A percentile compares a stretch with the other conserved stretches of the same genome.
These are phyloP conservation scores for Ogataea trehaloabstinens DNA, from an alignment of 805 yeast species.

Conservation along the genomic window DNA sequence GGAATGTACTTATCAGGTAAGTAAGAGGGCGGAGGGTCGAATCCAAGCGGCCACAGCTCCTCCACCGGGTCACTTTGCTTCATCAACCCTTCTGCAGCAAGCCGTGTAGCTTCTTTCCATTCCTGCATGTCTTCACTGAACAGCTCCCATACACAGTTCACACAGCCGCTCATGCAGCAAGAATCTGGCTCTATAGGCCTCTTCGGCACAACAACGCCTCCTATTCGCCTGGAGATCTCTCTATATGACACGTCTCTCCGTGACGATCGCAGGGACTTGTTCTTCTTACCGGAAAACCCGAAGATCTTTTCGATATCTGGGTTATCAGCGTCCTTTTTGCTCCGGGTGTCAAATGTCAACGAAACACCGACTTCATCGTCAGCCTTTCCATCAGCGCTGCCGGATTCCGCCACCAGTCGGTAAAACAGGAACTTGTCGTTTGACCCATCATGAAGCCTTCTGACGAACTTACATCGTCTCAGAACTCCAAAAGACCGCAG, in stretches of 20 bases:
- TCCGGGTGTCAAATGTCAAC: conserved; percentile 28
- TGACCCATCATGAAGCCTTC: background rate
- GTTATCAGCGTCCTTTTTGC: conserved; percentile 14
- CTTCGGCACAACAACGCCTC: conserved; percentile 78
- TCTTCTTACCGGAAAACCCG: conserved; percentile 28
- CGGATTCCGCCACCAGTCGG: conserved; percentile 15
- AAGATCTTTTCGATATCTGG: conserved; percentile 27
- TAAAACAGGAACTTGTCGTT: conserved; percentile 18
- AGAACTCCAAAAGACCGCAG: too few species aligned
- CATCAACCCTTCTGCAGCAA: conserved; percentile 49
- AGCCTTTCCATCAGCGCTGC: conserved; percentile 12
- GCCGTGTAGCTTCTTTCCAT: conserved; percentile 62
- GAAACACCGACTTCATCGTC: conserved; percentile 11
- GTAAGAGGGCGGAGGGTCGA: conserved; percentile 53
- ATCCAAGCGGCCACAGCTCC: conserved; percentile 62
- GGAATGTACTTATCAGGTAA: conserved; percentile 45
- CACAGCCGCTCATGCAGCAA: conserved; percentile 97
- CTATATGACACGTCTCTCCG: conserved; percentile 38
- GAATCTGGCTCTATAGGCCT: conserved; percentile 89
- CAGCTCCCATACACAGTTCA: conserved; percentile 95
- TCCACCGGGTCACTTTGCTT: conserved; percentile 41
- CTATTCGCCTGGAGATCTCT: conserved; percentile 35
- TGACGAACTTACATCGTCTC: too few species aligned
- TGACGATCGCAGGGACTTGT: conserved; percentile 32
- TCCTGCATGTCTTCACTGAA: conserved; percentile 84